These are phyloP conservation scores for Cutaneotrichosporon sp. DNA, from an alignment of 1,284 basidiomycete genomes.

Conservation along the genomic window DNA sequence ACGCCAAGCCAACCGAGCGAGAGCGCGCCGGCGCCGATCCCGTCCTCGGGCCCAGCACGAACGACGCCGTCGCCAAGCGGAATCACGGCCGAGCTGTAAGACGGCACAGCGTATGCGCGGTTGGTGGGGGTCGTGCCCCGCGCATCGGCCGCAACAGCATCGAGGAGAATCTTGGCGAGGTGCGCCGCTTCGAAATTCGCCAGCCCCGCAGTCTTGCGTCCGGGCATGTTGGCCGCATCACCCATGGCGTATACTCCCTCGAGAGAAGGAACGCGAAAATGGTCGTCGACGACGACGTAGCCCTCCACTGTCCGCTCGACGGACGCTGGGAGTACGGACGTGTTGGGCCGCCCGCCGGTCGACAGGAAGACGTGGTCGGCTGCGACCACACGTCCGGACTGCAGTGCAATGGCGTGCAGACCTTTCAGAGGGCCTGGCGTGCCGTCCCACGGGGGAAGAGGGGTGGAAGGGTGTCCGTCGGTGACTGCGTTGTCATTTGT, in stretches of 20 bases:
- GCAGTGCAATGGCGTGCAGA: constrained; percentile 30
- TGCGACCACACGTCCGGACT: constrained; percentile 33
- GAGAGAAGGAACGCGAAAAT: constrained; percentile 28
- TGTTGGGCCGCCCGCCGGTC: constrained; percentile 46
- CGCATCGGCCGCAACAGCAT: neutral
- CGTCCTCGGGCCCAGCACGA: neutral
- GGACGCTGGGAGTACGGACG: constrained; percentile 28
- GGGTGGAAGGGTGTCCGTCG: neutral
- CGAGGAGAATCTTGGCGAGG: neutral
- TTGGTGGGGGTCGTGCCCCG: too few relatives aligned
- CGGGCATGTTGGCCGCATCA: constrained; percentile 22
- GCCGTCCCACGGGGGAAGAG: constrained; percentile 25
- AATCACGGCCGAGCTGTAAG: neutral
- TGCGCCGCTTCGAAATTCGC: neutral
- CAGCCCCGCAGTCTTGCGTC: constrained; percentile 9
- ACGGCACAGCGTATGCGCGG: neutral
- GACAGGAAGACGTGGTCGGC: constrained; percentile 49
- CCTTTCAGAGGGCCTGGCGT: constrained; percentile 24
- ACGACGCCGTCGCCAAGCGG: constrained; percentile 5
- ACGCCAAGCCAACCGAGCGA: constrained; percentile 3
- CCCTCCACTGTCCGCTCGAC: constrained; percentile 33
- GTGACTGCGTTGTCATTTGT: neutral
- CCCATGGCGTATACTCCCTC: constrained; percentile 39
- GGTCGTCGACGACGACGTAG: constrained; percentile 40
- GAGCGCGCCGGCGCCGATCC: constrained; percentile 4